phyloP scores from a whole-genome alignment of 129 eudicot genomes.

The Pulicaria dysenterica region DNA sequence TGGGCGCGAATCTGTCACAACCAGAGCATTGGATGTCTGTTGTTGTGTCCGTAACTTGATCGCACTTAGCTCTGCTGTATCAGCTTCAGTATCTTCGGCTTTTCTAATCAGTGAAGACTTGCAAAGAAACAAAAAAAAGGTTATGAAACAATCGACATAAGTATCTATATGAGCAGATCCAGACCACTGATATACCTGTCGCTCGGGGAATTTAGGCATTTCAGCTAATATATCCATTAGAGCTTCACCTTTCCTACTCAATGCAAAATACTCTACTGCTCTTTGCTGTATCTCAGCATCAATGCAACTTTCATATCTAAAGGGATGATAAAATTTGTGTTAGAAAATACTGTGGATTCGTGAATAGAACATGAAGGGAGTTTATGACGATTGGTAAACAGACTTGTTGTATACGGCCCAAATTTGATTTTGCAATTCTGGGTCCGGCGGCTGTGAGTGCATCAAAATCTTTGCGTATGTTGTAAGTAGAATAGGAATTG shows the following conservation, averaged over 20 bases:
- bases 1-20: constrained; percentile 80
- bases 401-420: constrained; percentile 93
- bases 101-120: constrained; percentile 89
- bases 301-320: constrained; percentile 92
- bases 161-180: neutral
- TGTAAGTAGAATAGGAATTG: constrained; percentile 87
- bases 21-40: constrained; percentile 83
- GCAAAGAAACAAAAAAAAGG: constrained; percentile 21
- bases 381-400: constrained; percentile 30
- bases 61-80: constrained; percentile 99
- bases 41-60: constrained; percentile 87
- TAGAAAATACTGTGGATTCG: constrained; percentile 8
- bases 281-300: constrained; percentile 99
- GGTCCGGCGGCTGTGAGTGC: constrained; percentile 90
- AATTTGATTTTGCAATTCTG: constrained; percentile 84
- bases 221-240: constrained; percentile 92
- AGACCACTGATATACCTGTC: constrained; percentile 56
- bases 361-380: constrained; percentile 11
- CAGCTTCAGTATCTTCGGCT: constrained; percentile 96
- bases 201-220: constrained; percentile 99
- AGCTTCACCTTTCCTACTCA: constrained; percentile 92
- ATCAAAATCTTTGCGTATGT: constrained; percentile 93
- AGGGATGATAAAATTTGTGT: constrained; percentile 10
- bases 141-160: constrained; percentile 24
- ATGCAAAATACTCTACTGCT: constrained; percentile 85